Conservation (phyloP, 768 basidiomycete genomes). For the Suillus tomentosus region DNA sequence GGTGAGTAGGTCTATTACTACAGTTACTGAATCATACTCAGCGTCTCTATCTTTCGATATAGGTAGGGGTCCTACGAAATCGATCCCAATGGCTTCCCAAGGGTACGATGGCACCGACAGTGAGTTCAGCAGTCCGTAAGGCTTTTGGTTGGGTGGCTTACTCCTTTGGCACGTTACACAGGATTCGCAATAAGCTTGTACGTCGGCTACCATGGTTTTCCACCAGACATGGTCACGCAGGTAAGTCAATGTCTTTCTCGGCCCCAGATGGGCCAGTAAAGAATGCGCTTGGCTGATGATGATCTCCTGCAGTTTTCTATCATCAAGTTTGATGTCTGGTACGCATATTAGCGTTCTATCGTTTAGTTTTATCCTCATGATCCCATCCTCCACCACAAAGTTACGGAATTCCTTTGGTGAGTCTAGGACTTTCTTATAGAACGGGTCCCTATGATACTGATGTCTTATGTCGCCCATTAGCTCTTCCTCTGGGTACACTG, state of each 20-base stretch:
- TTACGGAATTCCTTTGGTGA: slow-evolving; percentile 26
- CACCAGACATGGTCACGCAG: slow-evolving; percentile 31
- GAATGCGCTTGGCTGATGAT: slow-evolving; percentile 38
- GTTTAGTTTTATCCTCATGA: not conserved
- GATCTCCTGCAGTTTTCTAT: too few species aligned
- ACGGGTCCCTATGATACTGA: slow-evolving; percentile 29
- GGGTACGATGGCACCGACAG: slow-evolving; percentile 25
- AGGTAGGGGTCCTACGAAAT: too few species aligned
- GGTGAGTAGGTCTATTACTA: not conserved
- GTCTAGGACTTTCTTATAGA: slow-evolving; percentile 28
- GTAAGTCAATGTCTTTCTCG: slow-evolving; percentile 34
- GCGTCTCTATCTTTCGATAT: not conserved
- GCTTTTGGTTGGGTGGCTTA: slow-evolving; percentile 28
- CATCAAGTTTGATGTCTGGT: slow-evolving; percentile 14
- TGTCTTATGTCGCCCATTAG: not conserved
- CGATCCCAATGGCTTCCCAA: slow-evolving; percentile 40
- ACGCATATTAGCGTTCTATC: slow-evolving; percentile 24
- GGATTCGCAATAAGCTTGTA: slow-evolving; percentile 24
- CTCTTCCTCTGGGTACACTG: not conserved
- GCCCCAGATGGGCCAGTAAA: slow-evolving; percentile 38
- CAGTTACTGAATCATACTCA: not conserved
- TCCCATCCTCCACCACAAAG: slow-evolving; percentile 15
- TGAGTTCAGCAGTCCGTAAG: slow-evolving; percentile 29
- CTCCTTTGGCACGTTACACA: slow-evolving; percentile 22
- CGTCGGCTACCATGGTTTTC: slow-evolving; percentile 28